Conservation (phyloP, 202 grass and related monocot species). For the Carex sylvatica region DNA sequence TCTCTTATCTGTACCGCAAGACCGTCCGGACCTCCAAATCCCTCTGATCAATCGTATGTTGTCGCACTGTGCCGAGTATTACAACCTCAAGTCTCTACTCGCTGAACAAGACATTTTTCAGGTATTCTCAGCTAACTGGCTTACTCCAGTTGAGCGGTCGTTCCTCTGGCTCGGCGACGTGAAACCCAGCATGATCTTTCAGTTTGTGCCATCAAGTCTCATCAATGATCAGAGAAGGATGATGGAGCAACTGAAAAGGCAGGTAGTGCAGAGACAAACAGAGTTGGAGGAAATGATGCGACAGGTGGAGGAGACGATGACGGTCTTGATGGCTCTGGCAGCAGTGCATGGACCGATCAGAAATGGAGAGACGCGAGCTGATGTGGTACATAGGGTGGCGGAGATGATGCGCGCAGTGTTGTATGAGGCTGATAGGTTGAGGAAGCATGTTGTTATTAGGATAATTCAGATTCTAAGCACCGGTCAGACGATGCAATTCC, state of each 20-base stretch:
- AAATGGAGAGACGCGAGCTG: constrained; percentile 20
- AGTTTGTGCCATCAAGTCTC: not conserved
- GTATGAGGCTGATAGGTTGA: not conserved
- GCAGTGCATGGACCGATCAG: not conserved
- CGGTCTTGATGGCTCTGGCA: not conserved
- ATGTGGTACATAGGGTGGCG: not conserved
- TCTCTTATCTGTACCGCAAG: not conserved
- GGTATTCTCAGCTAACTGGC: not conserved
- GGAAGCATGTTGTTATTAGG: not conserved
- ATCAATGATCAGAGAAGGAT: not conserved
- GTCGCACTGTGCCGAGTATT: not conserved
- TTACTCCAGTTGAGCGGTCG: constrained; percentile 4
- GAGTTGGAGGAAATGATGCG: constrained; percentile 11
- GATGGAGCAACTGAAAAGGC: not conserved
- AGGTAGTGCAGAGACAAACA: not conserved
- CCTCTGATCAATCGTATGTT: constrained; percentile 11
- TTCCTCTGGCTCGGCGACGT: constrained; percentile 22
- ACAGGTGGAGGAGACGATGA: not conserved
- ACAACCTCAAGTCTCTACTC: not conserved
- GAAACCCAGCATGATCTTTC: not conserved
- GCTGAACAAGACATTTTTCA: constrained; percentile 9
- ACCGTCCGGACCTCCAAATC: constrained; percentile 23
- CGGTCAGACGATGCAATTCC: constrained; percentile 13
- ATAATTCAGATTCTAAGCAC: constrained; percentile 1
- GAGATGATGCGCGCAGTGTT: constrained; percentile 1